Evolutionary conservation across 2,329 filamentous ascomycete species (phyloP), one percentile per base, ranked within the genome.

Genomic region (Cadophora sp.): DNA sequence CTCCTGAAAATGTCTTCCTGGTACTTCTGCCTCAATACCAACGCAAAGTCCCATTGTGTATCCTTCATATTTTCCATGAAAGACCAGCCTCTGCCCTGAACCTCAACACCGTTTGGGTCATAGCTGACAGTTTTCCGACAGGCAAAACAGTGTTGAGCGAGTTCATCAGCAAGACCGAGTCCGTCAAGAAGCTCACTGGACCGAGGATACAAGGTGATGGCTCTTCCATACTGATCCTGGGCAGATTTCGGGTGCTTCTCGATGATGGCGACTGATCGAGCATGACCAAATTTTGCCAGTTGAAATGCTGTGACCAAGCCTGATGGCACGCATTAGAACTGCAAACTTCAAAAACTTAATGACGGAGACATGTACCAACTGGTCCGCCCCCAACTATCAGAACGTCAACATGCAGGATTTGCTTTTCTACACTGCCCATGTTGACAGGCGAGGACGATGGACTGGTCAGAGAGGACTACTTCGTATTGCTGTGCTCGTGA

Each of bases 21-120:
- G 72, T 85, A 86, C 73, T 84, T 86, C 75, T 88, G 85, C 19
- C 85, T 79, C 64, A 88, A 72, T 1, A 86, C 84, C n/a, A 86
- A 77, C 0, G 81, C 80, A 72, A 85, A 87, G 69, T 85, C 81
- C 76, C 83, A 86, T 29, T 78, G 77, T 0, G 84, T 85, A 66
- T 85, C 83, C 43, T 80, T 81, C 78, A 86, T 85, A 43, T 82
- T 79, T 71, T 85, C 82, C 81, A 87, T 84, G 68, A 86, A 86
- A 34, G 79, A 81, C 83, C 83, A 85, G 0, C 82, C 83, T 62
- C 83, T 76, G 2, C 82, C 83, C 4, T 79, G 71, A 22, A 81
- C 77, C 68, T 83, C 80, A 48, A 84, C 77, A 19, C 85, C 84
- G 59, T 80, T 73, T 61, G 64, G 67, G 43, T 85, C 79, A 75